Percentiles rank a stretch among this genome's conserved stretches.
Conservation (phyloP, 768 basidiomycete genomes). For the Phylloporus arenicola region DNA sequence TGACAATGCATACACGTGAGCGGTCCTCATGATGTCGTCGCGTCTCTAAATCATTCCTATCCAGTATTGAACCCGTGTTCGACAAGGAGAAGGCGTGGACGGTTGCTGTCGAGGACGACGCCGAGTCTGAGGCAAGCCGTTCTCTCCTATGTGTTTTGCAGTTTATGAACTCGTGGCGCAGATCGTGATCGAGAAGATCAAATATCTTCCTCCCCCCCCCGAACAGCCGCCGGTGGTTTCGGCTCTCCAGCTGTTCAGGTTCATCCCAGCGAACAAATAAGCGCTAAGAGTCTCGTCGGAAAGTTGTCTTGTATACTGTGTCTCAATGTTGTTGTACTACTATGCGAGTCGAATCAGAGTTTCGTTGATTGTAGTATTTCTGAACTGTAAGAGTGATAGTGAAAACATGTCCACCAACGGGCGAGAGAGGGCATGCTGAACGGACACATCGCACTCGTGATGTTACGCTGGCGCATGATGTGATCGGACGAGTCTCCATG, state of each 20-base stretch:
- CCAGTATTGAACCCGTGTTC: background rate
- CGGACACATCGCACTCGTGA: too few relatives aligned
- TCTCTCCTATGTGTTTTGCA: background rate
- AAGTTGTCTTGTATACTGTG: background rate
- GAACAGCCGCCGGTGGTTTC: background rate
- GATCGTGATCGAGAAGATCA: background rate
- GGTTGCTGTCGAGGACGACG: background rate
- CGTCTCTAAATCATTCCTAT: background rate
- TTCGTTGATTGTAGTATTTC: background rate
- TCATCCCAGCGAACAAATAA: background rate
- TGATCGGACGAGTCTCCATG: too few relatives aligned
- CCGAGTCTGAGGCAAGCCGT: background rate
- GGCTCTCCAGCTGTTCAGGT: background rate
- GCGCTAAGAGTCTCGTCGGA: background rate
- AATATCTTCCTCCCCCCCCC: background rate
- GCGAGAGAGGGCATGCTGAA: too few relatives aligned
- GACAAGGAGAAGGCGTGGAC: background rate
- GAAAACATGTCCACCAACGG: too few relatives aligned
- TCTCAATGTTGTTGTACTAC: background rate
- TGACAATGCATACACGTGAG: background rate
- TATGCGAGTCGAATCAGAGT: background rate
- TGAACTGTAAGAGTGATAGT: too few relatives aligned
- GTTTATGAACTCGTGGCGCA: background rate
- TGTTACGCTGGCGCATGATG: too few relatives aligned
- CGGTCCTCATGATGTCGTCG: too few relatives aligned